phyloP scores from a whole-genome alignment of 1,139 yeast genomes.

The Yamadazyma membranifaciens region DNA sequence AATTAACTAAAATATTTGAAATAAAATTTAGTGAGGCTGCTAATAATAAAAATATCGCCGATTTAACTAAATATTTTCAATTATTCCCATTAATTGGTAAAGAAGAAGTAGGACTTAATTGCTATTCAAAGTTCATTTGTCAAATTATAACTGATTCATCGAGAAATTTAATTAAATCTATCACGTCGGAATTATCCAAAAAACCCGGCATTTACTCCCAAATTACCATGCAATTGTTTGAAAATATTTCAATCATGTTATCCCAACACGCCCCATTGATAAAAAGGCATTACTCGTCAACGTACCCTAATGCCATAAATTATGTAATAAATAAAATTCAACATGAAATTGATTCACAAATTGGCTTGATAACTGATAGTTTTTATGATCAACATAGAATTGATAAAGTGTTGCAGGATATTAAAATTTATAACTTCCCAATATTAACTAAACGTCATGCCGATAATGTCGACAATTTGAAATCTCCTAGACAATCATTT shows the following conservation, averaged over 20 bases:
- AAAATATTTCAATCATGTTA: slow-evolving; percentile 79
- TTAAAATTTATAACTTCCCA: slow-evolving; percentile 59
- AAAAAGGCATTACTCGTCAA: slow-evolving; percentile 61
- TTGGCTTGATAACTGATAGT: slow-evolving; percentile 83
- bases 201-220: slow-evolving; percentile 58
- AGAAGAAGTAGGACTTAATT: slow-evolving; percentile 67
- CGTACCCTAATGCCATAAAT: slow-evolving; percentile 54
- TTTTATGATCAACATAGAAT: slow-evolving; percentile 73
- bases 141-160: slow-evolving; percentile 80
- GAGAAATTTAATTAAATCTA: slow-evolving; percentile 52
- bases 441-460: slow-evolving; percentile 22
- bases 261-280: slow-evolving; percentile 85
- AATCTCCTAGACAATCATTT: slow-evolving; percentile 12
- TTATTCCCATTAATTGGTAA: slow-evolving; percentile 84
- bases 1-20: slow-evolving; percentile 57
- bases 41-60: slow-evolving; percentile 57
- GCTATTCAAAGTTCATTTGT: slow-evolving; percentile 84
- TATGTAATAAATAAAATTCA: slow-evolving; percentile 73
- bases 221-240: slow-evolving; percentile 74
- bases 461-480: slow-evolving; percentile 9
- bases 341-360: slow-evolving; percentile 86
- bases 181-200: slow-evolving; percentile 22
- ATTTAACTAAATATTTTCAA: slow-evolving; percentile 75
- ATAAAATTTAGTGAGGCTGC: slow-evolving; percentile 73
- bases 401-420: slow-evolving; percentile 54